A percentile compares a stretch with the other conserved stretches of the same genome.
phyloP scores from a whole-genome alignment of 129 eudicot species.

The Rutidosis leptorrhynchoides region DNA sequence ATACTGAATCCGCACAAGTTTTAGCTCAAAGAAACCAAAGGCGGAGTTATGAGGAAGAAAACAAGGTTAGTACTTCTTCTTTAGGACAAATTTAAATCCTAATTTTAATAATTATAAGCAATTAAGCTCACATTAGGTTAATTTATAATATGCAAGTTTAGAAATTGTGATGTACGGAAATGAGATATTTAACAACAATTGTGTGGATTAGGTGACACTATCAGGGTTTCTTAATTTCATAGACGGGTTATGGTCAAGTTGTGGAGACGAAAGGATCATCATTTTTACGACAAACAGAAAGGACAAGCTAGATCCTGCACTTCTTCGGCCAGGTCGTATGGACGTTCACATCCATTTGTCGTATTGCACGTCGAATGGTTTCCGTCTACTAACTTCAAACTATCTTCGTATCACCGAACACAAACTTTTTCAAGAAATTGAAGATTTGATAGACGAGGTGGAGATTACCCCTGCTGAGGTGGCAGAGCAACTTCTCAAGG shows the following conservation, averaged over 20 bases:
- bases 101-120: too few relatives aligned
- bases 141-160: not conserved
- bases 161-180: not conserved
- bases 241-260: conserved; percentile 72
- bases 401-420: conserved; percentile 40
- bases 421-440: conserved; percentile 36
- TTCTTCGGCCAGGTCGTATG: conserved; percentile 70
- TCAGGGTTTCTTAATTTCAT: conserved; percentile 67
- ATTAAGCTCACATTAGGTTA: too few relatives aligned
- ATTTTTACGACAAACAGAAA: conserved; percentile 64
- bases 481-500: conserved; percentile 63
- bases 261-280: conserved; percentile 66
- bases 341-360: conserved; percentile 75
- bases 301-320: conserved; percentile 62
- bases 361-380: conserved; percentile 43
- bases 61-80: conserved; percentile 9
- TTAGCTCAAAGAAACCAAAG: not conserved
- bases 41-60: conserved; percentile 10
- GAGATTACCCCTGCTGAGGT: conserved; percentile 61
- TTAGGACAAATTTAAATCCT: too few relatives aligned
- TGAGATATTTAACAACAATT: not conserved
- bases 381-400: conserved; percentile 45
- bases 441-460: conserved; percentile 32
- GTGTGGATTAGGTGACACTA: conserved; percentile 40
- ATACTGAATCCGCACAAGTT: not conserved